Base-by-base conservation (phyloP, 306 rosid species). In the Trifolium dubium region DNA sequence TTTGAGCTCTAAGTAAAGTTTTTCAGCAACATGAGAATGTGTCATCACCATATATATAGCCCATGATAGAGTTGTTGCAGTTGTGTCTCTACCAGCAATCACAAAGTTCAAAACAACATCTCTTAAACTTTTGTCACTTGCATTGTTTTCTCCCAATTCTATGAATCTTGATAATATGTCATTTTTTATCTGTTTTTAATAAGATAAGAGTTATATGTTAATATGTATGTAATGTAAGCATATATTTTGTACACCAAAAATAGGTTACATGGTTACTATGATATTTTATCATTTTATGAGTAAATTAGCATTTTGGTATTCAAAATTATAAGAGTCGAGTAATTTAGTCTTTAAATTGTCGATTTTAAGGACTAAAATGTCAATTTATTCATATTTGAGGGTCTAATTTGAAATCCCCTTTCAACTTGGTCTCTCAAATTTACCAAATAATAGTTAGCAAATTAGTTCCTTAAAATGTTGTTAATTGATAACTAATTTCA, bases 71-170 rank as follows among this genome's bases (percentile, higher is more conserved):
- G 97, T 94, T 18, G 99, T 85, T 18, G 97, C 99, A 7, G 97
- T 94, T 60, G 99, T 94, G 80, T 92, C 99, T 3, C 95, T 76
- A n/a, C 99, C 99, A 13, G 97, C 99, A n/a, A 94, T 94, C 76
- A 94, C 96, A 60, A 94, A 92, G 83, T 92, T 94, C 69, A 92
- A 83, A 18, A 94, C 91, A 44, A 94, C 81, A 65, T 94, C 99
- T 87, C 99, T 88, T 8, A 92, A 86, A 78, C 87, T 88, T 64
- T 92, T 94, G 62, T 92, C 90, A 3, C 83, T 87, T 50, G 88
- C 86, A 47, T 81, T 82, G 72, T 49, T 79, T 60, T 74, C 90
- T 43, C 90, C 94, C 19, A 92, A 41, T 76, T 86, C 93, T 23
- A 92, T 89, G 82, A 94, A 94, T 80, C 99, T 88, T 53, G 99